Evolutionary conservation across 2,329 filamentous ascomycete species (phyloP).

Genomic region (Hymenoscyphus fructigenus): DNA sequence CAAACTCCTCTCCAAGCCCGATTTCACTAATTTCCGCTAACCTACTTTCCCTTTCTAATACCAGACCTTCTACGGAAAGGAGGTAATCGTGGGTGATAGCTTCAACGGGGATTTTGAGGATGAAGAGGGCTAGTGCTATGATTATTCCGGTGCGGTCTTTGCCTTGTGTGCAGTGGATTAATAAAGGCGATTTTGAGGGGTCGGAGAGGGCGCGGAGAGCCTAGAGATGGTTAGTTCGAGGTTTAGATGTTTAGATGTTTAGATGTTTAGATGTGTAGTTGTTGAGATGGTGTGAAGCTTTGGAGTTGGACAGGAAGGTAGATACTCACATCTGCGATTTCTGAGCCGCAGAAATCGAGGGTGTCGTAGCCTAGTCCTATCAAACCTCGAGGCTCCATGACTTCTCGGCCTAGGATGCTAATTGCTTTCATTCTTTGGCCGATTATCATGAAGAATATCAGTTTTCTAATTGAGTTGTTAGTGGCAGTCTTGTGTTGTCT

Average conservation of each 20-base stretch:
- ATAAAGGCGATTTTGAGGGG: conserved; percentile 55
- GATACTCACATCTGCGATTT: conserved; percentile 51
- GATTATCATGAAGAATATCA: conserved; percentile 61
- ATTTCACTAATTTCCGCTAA: conserved; percentile 68
- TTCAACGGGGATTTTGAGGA: conserved; percentile 54
- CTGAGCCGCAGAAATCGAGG: conserved; percentile 63
- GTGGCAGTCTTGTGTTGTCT: background rate
- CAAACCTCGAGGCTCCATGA: conserved; percentile 72
- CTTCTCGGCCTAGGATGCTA: conserved; percentile 64
- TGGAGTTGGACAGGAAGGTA: background rate
- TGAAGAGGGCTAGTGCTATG: conserved; percentile 65
- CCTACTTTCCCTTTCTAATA: conserved; percentile 59
- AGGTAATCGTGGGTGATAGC: conserved; percentile 73
- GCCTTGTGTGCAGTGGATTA: conserved; percentile 85
- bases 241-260: background rate
- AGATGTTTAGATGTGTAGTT: background rate
- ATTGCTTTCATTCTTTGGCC: conserved; percentile 71
- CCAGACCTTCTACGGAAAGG: conserved; percentile 61
- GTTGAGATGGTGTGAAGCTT: background rate
- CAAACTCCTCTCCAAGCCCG: conserved; percentile 73
- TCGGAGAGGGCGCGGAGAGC: conserved; percentile 51
- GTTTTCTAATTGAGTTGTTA: conserved; percentile 44
- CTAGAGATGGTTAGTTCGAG: conserved; percentile 23
- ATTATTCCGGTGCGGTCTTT: conserved; percentile 81
- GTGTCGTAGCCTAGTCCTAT: conserved; percentile 68